These are phyloP conservation scores for Agaricus subrufescens DNA, from an alignment of 768 basidiomycete genomes.

Conservation along the genomic window DNA sequence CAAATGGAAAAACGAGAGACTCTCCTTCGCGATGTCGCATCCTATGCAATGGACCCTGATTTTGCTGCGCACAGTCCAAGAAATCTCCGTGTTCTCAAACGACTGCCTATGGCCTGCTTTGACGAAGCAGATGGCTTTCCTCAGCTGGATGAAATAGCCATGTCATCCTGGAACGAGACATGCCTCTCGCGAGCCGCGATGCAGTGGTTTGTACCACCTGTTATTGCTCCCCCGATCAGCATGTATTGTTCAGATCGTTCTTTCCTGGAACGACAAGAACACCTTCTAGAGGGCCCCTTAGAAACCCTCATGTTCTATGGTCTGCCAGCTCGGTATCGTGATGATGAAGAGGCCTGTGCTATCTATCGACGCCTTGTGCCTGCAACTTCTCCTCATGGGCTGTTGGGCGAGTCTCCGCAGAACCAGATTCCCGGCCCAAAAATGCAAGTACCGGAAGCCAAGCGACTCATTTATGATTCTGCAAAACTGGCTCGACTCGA, in stretches of 20 bases:
- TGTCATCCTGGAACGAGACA: conserved; percentile 62
- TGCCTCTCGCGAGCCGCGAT: conserved; percentile 76
- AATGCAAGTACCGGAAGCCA: conserved; percentile 93
- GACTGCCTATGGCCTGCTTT: conserved; percentile 23
- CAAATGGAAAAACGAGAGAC: conserved; percentile 41
- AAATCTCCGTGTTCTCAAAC: conserved; percentile 32
- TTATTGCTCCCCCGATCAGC: conserved; percentile 77
- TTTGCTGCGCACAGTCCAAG: conserved; percentile 38
- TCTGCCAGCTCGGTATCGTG: conserved; percentile 59
- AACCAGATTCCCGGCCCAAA: conserved; percentile 76
- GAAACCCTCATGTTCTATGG: conserved; percentile 82
- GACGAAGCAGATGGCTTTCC: conserved; percentile 42
- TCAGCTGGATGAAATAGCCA: conserved; percentile 56
- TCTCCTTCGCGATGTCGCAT: conserved; percentile 31
- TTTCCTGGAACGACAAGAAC: conserved; percentile 68
- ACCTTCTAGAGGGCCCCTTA: conserved; percentile 59
- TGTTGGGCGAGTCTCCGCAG: conserved; percentile 59
- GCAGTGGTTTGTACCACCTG: conserved; percentile 84
- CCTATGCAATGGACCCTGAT: conserved; percentile 37
- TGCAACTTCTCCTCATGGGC: conserved; percentile 58
- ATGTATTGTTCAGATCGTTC: conserved; percentile 71
- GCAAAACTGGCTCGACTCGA: conserved; percentile 94
- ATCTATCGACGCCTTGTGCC: conserved; percentile 49
- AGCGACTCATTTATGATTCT: conserved; percentile 92
- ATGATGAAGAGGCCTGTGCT: conserved; percentile 48